Evolutionary conservation across 2,329 filamentous ascomycete species (phyloP).

Genomic region (Pseudodiploospora longispora): DNA sequence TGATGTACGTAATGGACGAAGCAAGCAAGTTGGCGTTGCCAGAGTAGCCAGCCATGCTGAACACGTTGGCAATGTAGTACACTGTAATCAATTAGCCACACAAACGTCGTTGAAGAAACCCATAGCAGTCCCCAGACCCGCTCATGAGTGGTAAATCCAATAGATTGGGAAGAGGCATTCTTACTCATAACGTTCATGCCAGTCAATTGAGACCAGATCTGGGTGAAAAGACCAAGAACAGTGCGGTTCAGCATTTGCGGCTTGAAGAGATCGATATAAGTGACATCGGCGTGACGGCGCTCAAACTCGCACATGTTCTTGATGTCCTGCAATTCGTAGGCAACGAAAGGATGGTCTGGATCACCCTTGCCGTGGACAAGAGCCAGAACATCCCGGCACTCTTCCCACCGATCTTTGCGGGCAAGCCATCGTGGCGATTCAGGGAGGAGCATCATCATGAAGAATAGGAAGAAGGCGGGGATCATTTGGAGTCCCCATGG

Average conservation of each 20-base stretch:
- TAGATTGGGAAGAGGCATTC: slow-evolving; percentile 7
- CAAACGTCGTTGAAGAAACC: background rate
- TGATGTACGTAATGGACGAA: slow-evolving; percentile 54
- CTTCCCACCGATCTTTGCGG: slow-evolving; percentile 51
- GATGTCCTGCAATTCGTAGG: slow-evolving; percentile 63
- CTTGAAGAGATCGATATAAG: slow-evolving; percentile 63
- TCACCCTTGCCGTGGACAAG: slow-evolving; percentile 62
- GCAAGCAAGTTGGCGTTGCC: slow-evolving; percentile 45
- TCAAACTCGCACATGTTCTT: slow-evolving; percentile 68
- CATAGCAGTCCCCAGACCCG: background rate
- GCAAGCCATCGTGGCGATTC: slow-evolving; percentile 60
- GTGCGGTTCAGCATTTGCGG: slow-evolving; percentile 55
- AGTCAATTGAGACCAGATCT: slow-evolving; percentile 49
- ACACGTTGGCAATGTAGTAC: slow-evolving; percentile 52
- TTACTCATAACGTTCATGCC: slow-evolving; percentile 53
- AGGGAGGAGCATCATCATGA: slow-evolving; percentile 51
- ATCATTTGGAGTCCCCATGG: slow-evolving; percentile 61
- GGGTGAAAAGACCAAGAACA: slow-evolving; percentile 41
- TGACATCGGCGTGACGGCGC: slow-evolving; percentile 57
- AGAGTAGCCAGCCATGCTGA: slow-evolving; percentile 30
- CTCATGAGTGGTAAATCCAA: background rate
- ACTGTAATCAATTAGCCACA: slow-evolving; percentile 24
- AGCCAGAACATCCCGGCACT: slow-evolving; percentile 42
- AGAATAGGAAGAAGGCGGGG: slow-evolving; percentile 50
- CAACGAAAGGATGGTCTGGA: slow-evolving; percentile 55